phyloP scores from a whole-genome alignment of 1,284 basidiomycete genomes.

The Cutaneotrichosporon arboriforme region DNA sequence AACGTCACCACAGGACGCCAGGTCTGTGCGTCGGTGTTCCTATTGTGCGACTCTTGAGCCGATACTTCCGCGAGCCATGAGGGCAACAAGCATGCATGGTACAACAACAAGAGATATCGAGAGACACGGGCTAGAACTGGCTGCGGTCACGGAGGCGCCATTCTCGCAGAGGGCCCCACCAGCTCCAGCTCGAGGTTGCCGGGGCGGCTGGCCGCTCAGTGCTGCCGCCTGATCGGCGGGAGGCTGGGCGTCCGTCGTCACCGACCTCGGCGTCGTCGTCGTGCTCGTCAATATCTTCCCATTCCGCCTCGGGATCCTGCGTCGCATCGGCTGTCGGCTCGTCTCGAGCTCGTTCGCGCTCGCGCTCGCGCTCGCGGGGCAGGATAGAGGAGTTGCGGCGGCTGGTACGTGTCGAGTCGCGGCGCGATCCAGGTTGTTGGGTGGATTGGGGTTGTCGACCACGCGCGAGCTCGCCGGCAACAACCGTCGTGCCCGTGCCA shows the following conservation, averaged over 20 bases:
- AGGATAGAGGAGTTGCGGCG: not conserved
- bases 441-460: no score
- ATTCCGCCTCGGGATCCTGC: conserved; percentile 2
- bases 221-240: no score
- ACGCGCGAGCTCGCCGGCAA: not conserved
- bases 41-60: no score
- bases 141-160: conserved; percentile 37
- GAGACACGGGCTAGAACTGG: conserved; percentile 11
- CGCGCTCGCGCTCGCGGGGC: not conserved
- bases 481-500: not conserved
- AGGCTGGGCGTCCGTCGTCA: no score
- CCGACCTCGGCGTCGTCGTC: not conserved
- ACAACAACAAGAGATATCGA: not conserved
- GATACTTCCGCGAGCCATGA: not conserved
- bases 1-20: no score
- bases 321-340: not conserved
- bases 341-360: not conserved
- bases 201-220: no score
- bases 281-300: conserved; percentile 9
- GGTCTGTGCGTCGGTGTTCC: no score
- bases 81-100: not conserved
- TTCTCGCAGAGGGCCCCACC: conserved; percentile 46
- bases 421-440: not conserved
- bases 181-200: conserved; percentile 31
- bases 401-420: not conserved